A percentile compares a stretch with the other conserved stretches of the same genome.
Conservation (phyloP, 306 rosid genomes). For the Vicia villosa region DNA sequence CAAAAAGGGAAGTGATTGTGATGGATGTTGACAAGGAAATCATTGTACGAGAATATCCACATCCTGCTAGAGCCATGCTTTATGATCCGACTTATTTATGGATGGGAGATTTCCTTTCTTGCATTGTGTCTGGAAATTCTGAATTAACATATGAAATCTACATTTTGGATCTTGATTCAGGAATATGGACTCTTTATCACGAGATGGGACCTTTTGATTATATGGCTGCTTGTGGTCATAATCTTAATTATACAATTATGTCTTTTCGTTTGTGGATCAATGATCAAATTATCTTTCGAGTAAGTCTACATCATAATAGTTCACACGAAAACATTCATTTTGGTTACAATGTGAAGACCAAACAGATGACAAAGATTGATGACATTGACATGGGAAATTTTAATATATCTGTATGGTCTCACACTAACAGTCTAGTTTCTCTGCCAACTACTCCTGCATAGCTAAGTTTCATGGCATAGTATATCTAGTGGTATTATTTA, state of each 20-base stretch:
- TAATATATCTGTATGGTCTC: neutral
- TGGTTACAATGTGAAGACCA: neutral
- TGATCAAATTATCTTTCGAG: neutral
- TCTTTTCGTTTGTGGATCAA: neutral
- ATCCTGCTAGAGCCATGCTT: neutral
- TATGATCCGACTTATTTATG: neutral
- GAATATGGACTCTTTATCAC: neutral
- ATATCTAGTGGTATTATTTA: neutral
- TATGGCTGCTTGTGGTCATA: neutral
- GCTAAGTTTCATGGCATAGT: neutral
- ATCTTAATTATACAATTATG: neutral
- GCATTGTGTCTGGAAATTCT: neutral
- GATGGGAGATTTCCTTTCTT: neutral
- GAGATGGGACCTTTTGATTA: neutral
- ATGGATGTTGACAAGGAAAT: conserved; percentile 6
- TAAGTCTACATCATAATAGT: no score
- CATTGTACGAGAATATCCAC: neutral
- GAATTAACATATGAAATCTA: neutral
- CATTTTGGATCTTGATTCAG: neutral
- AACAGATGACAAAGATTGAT: neutral
- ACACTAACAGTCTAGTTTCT: neutral
- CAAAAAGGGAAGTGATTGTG: neutral
- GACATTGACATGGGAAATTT: neutral
- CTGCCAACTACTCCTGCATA: neutral
- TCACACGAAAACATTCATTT: neutral